phyloP scores from a whole-genome alignment of 345 rosid species.

The Psidium friedrichsthalianum region DNA sequence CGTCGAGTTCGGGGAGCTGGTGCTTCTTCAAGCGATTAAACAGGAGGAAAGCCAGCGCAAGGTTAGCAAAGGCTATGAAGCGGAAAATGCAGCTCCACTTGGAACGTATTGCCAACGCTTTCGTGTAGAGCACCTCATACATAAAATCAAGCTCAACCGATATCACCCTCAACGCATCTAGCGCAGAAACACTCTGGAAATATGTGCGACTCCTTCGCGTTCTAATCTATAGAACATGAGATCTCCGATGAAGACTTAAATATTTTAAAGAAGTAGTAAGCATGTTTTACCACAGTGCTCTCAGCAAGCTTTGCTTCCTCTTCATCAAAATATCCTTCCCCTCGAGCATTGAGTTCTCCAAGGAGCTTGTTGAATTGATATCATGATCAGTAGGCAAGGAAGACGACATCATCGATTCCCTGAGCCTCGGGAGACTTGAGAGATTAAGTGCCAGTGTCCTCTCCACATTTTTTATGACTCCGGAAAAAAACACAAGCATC shows the following conservation, averaged over 20 bases:
- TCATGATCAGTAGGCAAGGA: no score
- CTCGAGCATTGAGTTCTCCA: no score
- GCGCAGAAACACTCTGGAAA: neutral
- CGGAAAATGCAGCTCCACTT: neutral
- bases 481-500: no score
- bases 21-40: neutral
- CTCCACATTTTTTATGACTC: no score
- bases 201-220: neutral
- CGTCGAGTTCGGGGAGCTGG: neutral
- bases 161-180: neutral
- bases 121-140: neutral
- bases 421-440: no score
- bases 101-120: neutral
- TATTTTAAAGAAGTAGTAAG: neutral
- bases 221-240: neutral
- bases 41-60: neutral
- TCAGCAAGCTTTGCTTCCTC: no score
- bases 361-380: no score
- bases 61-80: neutral
- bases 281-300: neutral
- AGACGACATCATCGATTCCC: no score
- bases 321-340: no score
- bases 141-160: accelerated
- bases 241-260: neutral
- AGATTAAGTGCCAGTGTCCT: no score